phyloP scores from a whole-genome alignment of 805 yeast species.

The Komagataella phaffii region DNA sequence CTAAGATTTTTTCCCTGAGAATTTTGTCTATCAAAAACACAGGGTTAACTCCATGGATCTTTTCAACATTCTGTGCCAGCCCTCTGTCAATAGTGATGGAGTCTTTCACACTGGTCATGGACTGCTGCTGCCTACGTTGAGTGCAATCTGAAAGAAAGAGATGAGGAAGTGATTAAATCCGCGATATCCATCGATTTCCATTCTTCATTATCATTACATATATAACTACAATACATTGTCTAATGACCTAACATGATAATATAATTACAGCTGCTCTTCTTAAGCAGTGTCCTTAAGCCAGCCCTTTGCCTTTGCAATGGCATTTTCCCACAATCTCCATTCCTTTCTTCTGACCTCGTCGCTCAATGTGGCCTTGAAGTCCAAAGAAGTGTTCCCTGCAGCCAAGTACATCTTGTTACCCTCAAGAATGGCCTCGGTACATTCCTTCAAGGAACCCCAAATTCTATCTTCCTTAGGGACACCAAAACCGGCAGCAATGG shows the following conservation, averaged over 20 bases:
- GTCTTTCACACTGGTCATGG: neutral
- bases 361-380: constrained; percentile 23
- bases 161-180: neutral
- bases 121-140: neutral
- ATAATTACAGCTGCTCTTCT: neutral
- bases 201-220: neutral
- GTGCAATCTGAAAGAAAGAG: no score
- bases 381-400: neutral
- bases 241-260: neutral
- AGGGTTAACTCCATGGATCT: constrained; percentile 31
- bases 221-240: neutral
- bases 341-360: constrained; percentile 44
- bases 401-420: constrained; percentile 11
- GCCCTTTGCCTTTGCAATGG: constrained; percentile 66
- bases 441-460: constrained; percentile 70
- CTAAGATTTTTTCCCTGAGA: constrained; percentile 40
- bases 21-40: constrained; percentile 44
- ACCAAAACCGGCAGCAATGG: constrained; percentile 83
- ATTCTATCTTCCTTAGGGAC: constrained; percentile 38
- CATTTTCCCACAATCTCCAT: constrained; percentile 78
- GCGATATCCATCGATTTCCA: neutral
- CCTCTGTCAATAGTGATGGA: constrained; percentile 19
- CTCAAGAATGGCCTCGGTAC: constrained; percentile 26
- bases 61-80: constrained; percentile 11
- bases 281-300: constrained; percentile 36